Base-by-base conservation (phyloP, 176 grass and related monocot genomes). In the Carex parvula region DNA sequence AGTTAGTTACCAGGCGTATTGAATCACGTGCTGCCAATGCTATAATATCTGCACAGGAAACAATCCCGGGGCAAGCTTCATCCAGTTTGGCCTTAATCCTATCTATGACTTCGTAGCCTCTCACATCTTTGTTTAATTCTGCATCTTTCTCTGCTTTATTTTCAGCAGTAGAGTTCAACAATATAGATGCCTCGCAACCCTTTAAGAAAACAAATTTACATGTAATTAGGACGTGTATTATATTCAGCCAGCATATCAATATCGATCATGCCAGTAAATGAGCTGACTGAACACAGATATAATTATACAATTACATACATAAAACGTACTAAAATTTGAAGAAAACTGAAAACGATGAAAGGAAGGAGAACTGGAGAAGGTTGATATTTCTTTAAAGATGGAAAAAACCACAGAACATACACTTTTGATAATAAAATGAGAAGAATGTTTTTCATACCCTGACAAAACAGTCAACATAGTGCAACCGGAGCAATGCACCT, bases 11-110 rank as follows among this genome's bases (percentile, higher is more conserved):
- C 32, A 90, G 84, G 1, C 91, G 93, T 41, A 97, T 74, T 24
- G 94, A 84, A 74, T 94, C 94, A 53, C 94, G 52, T 1, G 94
- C 94, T 16, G 94, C 88, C 66, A 97, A 80, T 41, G 94, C 94
- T 20, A 97, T 11, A 12, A 90, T 53, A 79, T 93, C 91, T 11
- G 91, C 91, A 62, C n/a, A n/a, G n/a, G n/a, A n/a, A n/a, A n/a
- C n/a, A n/a, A n/a, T n/a, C n/a, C n/a, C n/a, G n/a, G n/a, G n/a
- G n/a, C n/a, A n/a, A n/a, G n/a, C n/a, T n/a, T n/a, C n/a, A n/a
- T n/a, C n/a, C n/a, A n/a, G n/a, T n/a, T n/a, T n/a, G n/a, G n/a
- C n/a, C n/a, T n/a, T n/a, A n/a, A n/a, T n/a, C n/a, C n/a, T n/a
- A n/a, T n/a, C n/a, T n/a, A n/a, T n/a, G n/a, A n/a, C n/a, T n/a